These are phyloP conservation scores for Fagopyrum homotropicum DNA, from an alignment of 148 eudicot species.

Conservation along the genomic window DNA sequence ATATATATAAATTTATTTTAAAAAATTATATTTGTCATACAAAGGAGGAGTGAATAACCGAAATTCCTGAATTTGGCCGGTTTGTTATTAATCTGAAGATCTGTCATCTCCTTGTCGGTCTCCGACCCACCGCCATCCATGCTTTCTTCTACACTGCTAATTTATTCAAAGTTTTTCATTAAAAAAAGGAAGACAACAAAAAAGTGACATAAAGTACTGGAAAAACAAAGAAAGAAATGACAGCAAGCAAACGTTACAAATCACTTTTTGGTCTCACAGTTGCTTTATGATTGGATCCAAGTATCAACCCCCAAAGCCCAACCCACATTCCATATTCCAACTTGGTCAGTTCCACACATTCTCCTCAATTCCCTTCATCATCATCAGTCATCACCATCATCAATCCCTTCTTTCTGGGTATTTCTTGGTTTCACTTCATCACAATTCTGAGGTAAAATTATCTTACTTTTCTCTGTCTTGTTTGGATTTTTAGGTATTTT, in stretches of 20 bases:
- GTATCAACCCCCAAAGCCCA: neutral
- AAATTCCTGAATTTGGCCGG: neutral
- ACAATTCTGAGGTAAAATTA: neutral
- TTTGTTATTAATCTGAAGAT: neutral
- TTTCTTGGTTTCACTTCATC: neutral
- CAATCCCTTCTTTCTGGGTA: neutral
- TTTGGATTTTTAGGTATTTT: neutral
- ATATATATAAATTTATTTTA: no score
- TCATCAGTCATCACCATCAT: neutral
- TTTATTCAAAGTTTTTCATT: neutral
- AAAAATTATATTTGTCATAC: no score
- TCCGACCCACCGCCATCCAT: neutral
- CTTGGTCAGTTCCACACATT: neutral
- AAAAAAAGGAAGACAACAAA: neutral
- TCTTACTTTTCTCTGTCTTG: neutral
- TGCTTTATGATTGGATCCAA: neutral
- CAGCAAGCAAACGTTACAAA: neutral
- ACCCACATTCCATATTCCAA: conserved; percentile 2
- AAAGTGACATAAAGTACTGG: neutral
- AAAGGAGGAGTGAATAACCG: neutral
- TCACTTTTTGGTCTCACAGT: conserved; percentile 13
- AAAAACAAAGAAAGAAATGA: neutral
- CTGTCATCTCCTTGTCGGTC: neutral
- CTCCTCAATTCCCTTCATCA: neutral
- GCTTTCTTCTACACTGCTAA: neutral